Conservation (phyloP, 306 rosid genomes). For the Lotus japonicus region DNA sequence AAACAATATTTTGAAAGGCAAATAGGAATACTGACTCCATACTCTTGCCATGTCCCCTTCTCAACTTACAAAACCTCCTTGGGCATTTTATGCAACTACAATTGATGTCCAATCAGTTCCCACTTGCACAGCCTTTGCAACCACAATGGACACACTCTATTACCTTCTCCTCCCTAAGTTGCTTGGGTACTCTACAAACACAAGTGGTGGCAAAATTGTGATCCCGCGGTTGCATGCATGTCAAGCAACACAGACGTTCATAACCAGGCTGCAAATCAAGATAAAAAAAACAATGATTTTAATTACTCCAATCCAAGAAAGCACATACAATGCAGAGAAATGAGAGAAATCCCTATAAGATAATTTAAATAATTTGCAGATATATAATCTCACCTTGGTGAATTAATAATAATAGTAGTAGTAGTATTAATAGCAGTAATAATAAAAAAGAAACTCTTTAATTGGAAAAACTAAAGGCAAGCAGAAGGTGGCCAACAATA, state of each 20-base stretch:
- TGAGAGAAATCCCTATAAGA: too few relatives aligned
- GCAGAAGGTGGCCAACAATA: not conserved
- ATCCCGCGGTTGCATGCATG: conserved; percentile 93
- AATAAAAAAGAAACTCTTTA: too few relatives aligned
- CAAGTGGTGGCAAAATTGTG: conserved; percentile 90
- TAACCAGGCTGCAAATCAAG: conserved; percentile 66
- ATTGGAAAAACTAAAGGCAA: not conserved
- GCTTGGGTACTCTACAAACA: conserved; percentile 86
- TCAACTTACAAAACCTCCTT: conserved; percentile 12
- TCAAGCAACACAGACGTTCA: conserved; percentile 79
- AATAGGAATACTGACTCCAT: too few relatives aligned
- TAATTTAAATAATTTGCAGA: too few relatives aligned
- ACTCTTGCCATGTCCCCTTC: too few relatives aligned
- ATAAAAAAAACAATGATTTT: too few relatives aligned
- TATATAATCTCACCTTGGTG: too few relatives aligned
- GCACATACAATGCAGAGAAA: too few relatives aligned
- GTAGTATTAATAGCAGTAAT: not conserved
- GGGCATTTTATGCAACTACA: not conserved
- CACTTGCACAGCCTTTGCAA: conserved; percentile 86
- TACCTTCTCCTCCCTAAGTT: conserved; percentile 81
- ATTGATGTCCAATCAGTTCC: conserved; percentile 41
- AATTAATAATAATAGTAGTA: not conserved
- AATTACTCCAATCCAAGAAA: too few relatives aligned
- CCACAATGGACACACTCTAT: conserved; percentile 91
- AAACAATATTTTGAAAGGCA: too few relatives aligned